These are phyloP conservation scores for Symbiodinium pilosum DNA, from an alignment of 73 alveolate genomes.

Conservation along the genomic window DNA sequence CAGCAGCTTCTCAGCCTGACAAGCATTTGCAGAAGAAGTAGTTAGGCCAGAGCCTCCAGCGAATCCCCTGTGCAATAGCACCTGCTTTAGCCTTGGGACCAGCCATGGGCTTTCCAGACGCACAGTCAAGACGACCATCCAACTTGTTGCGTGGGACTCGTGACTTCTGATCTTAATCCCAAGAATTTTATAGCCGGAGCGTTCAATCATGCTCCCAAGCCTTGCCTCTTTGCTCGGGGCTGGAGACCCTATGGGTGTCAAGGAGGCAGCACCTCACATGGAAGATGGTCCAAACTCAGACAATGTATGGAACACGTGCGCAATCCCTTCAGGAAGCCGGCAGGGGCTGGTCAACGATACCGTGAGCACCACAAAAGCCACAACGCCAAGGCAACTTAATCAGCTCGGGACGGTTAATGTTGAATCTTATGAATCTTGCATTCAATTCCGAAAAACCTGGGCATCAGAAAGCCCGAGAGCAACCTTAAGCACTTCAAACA, in stretches of 20 bases:
- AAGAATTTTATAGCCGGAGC: too few relatives aligned
- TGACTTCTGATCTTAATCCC: too few relatives aligned
- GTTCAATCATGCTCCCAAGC: too few relatives aligned
- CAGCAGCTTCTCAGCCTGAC: neutral
- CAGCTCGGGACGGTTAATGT: neutral
- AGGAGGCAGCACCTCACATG: neutral
- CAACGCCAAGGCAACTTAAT: neutral
- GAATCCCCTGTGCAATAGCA: neutral
- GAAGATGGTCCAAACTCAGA: too few relatives aligned
- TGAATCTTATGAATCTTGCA: neutral
- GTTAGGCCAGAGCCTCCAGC: too few relatives aligned
- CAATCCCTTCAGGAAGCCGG: too few relatives aligned
- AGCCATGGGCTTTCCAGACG: neutral
- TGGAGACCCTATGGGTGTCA: conserved; percentile 9
- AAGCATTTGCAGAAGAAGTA: too few relatives aligned
- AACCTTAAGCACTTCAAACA: too few relatives aligned
- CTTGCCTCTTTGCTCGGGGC: neutral
- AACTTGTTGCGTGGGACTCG: too few relatives aligned
- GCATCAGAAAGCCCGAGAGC: neutral
- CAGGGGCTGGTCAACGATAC: too few relatives aligned
- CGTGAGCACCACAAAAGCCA: neutral
- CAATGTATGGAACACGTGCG: too few relatives aligned
- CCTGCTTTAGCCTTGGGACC: neutral
- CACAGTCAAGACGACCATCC: neutral
- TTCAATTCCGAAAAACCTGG: neutral